Evolutionary conservation across 2,329 filamentous ascomycete species (phyloP).

Genomic region (Stachybotrys chartarum): DNA sequence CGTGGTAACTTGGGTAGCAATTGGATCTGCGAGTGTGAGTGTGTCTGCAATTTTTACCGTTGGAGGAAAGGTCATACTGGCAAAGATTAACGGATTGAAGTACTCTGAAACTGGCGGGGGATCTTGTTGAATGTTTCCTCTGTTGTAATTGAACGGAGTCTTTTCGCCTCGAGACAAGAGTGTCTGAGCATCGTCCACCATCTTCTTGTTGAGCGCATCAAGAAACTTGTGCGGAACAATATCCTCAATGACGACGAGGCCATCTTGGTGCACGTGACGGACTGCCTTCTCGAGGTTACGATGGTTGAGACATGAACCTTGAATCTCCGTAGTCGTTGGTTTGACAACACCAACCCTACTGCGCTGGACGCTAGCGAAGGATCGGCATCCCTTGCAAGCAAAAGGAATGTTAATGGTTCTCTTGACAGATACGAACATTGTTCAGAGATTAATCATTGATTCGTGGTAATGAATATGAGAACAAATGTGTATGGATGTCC

Average conservation of each 20-base stretch:
- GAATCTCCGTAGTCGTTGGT: conserved; percentile 34
- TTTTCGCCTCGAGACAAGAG: conserved; percentile 45
- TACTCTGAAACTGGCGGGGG: conserved; percentile 42
- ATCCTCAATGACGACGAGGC: conserved; percentile 49
- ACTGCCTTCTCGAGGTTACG: conserved; percentile 50
- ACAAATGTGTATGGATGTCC: too few species aligned
- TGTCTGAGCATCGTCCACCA: conserved; percentile 48
- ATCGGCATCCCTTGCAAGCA: too few species aligned
- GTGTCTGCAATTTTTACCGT: neutral
- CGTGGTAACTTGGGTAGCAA: conserved; percentile 49
- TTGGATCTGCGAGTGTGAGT: conserved; percentile 30
- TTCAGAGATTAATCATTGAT: too few species aligned
- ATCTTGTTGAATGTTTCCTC: conserved; percentile 55
- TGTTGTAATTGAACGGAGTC: conserved; percentile 56
- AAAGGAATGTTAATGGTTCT: too few species aligned
- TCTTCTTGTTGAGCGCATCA: conserved; percentile 48
- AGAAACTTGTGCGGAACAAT: conserved; percentile 42
- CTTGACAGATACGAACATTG: too few species aligned
- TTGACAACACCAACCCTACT: conserved; percentile 12
- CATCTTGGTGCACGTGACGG: conserved; percentile 42
- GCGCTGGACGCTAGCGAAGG: too few species aligned
- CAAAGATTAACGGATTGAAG: conserved; percentile 43
- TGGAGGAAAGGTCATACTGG: conserved; percentile 31
- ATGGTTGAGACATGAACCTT: conserved; percentile 27
- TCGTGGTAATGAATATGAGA: too few species aligned